Percentiles rank a stretch among this genome's conserved stretches.
phyloP scores from a whole-genome alignment of 176 grass and related monocot genomes.

The Luzula sylvatica region DNA sequence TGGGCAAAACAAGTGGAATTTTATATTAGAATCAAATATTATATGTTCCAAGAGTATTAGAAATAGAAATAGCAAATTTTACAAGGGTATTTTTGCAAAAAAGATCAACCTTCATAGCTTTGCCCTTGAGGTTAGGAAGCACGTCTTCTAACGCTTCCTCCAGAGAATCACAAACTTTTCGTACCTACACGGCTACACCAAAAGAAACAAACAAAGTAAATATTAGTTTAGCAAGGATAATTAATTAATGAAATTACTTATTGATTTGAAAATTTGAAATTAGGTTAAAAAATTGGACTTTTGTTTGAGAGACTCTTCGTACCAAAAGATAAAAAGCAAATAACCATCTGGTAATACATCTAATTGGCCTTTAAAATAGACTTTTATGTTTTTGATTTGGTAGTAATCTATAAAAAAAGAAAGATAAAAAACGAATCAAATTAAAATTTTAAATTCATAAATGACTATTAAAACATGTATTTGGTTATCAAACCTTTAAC shows the following conservation, averaged over 20 bases:
- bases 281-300: constrained; percentile 29
- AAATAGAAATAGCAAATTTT: constrained; percentile 1
- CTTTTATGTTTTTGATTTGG: constrained; percentile 87
- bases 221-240: too few relatives aligned
- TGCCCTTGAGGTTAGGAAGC: constrained; percentile 91
- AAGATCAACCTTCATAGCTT: constrained; percentile 83
- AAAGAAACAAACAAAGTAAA: constrained; percentile 4
- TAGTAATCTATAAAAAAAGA: constrained; percentile 57
- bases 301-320: constrained; percentile 91
- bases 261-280: neutral
- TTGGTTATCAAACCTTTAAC: constrained; percentile 49
- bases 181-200: constrained; percentile 67
- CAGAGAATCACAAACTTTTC: constrained; percentile 85
- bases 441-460: constrained; percentile 10
- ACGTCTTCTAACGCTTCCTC: constrained; percentile 92
- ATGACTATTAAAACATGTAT: neutral
- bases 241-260: neutral
- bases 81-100: constrained; percentile 3
- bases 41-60: too few relatives aligned
- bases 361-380: constrained; percentile 69
- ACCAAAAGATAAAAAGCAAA: constrained; percentile 87
- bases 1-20: too few relatives aligned
- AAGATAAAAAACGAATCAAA: constrained; percentile 8
- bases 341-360: constrained; percentile 83
- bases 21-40: too few relatives aligned